These are phyloP conservation scores for Kwoniella sp. DNA, from an alignment of 768 basidiomycete species.

Conservation along the genomic window DNA sequence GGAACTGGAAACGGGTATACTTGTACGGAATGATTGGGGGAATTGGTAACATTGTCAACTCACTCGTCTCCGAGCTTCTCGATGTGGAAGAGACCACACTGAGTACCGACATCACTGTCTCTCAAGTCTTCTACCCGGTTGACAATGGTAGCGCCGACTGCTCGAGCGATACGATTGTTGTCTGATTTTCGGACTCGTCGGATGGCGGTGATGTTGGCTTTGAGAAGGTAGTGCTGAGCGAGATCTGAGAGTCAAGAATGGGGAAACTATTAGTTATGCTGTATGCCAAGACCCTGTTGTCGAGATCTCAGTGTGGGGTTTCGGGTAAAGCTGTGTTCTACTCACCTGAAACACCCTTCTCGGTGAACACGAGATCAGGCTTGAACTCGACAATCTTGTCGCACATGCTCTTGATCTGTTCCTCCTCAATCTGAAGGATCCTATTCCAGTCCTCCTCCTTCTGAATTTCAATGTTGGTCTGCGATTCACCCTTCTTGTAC, in stretches of 20 bases:
- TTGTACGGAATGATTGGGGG: too few species aligned
- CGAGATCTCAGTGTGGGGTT: background rate
- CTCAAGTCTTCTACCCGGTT: constrained; percentile 93
- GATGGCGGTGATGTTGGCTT: constrained; percentile 85
- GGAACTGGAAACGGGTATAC: too few species aligned
- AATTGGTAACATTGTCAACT: constrained; percentile 33
- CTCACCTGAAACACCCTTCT: constrained; percentile 95
- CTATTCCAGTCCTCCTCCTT: constrained; percentile 91
- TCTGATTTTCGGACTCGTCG: constrained; percentile 98
- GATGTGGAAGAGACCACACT: constrained; percentile 93
- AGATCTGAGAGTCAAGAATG: constrained; percentile 64
- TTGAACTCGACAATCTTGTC: constrained; percentile 86
- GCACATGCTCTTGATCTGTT: constrained; percentile 87
- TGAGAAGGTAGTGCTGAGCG: constrained; percentile 86
- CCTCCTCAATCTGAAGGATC: constrained; percentile 92
- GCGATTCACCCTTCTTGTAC: constrained; percentile 98
- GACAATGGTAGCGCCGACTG: constrained; percentile 92
- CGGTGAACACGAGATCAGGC: constrained; percentile 91
- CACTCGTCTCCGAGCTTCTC: constrained; percentile 97
- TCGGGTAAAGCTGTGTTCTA: constrained; percentile 24
- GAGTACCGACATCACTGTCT: constrained; percentile 85
- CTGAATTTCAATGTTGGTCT: constrained; percentile 97
- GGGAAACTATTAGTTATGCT: background rate
- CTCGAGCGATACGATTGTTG: constrained; percentile 96
- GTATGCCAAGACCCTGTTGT: background rate